Evolutionary conservation across 768 basidiomycete genomes (phyloP).

Genomic region (Paxillus ammoniavirescens): DNA sequence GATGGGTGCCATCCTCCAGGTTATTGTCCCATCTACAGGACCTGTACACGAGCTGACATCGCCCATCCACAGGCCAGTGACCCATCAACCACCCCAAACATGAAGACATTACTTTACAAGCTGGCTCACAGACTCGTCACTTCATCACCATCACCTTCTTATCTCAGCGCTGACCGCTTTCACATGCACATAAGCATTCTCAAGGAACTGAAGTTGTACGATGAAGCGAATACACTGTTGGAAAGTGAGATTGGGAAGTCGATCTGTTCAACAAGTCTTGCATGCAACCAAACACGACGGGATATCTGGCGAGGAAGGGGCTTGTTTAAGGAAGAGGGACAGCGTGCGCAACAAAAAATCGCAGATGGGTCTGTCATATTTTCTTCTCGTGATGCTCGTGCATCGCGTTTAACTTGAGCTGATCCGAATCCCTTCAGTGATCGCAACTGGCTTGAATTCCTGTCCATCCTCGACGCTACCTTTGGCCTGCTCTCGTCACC

Average conservation of each 20-base stretch:
- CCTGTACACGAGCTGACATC: constrained; percentile 8
- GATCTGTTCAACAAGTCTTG: constrained; percentile 68
- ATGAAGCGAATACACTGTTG: constrained; percentile 69
- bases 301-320: constrained; percentile 64
- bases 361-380: constrained; percentile 49
- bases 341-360: constrained; percentile 57
- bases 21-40: constrained; percentile 23
- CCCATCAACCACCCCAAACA: constrained; percentile 52
- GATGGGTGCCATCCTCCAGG: constrained; percentile 79
- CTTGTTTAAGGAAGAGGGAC: constrained; percentile 58
- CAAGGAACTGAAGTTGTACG: constrained; percentile 61
- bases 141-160: constrained; percentile 61
- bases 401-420: constrained; percentile 3
- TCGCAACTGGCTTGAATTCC: constrained; percentile 85
- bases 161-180: constrained; percentile 70
- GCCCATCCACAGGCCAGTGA: constrained; percentile 63
- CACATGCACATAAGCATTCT: constrained; percentile 73
- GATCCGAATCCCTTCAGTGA: constrained; percentile 48
- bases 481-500: constrained; percentile 42
- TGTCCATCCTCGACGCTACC: constrained; percentile 68
- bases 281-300: constrained; percentile 73
- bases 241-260: constrained; percentile 65
- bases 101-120: constrained; percentile 69
- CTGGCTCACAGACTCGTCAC: constrained; percentile 74
- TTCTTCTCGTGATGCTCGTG: constrained; percentile 5